These are phyloP conservation scores for Dothideomycetes sp. DNA, from an alignment of 2,329 filamentous ascomycete genomes.

Conservation along the genomic window DNA sequence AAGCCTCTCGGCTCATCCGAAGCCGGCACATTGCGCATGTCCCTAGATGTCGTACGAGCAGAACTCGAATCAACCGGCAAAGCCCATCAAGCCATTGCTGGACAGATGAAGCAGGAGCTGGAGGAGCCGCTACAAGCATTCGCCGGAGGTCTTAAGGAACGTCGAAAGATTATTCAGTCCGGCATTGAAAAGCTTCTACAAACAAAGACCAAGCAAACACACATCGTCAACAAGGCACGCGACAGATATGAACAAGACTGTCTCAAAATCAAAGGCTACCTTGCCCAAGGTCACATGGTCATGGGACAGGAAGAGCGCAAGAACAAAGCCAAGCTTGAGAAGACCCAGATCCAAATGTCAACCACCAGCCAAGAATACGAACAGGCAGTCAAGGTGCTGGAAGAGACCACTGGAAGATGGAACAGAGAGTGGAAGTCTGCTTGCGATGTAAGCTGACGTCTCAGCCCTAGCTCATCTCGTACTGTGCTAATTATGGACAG, in stretches of 20 bases:
- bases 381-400: constrained; percentile 78
- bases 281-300: constrained; percentile 98
- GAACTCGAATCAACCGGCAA: constrained; percentile 93
- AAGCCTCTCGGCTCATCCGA: constrained; percentile 87
- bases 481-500: constrained; percentile 29
- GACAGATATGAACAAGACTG: constrained; percentile 97
- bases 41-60: constrained; percentile 75
- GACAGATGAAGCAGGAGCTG: constrained; percentile 90
- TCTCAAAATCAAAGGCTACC: constrained; percentile 94
- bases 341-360: constrained; percentile 92
- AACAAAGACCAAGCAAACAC: constrained; percentile 83
- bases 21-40: constrained; percentile 68
- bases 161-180: constrained; percentile 89
- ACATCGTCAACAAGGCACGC: constrained; percentile 83
- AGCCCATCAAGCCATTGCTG: constrained; percentile 78
- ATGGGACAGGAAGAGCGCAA: constrained; percentile 99
- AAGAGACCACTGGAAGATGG: constrained; percentile 92
- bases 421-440: constrained; percentile 97
- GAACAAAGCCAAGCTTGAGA: constrained; percentile 97
- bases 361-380: constrained; percentile 91
- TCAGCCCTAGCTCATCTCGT: background rate
- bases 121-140: constrained; percentile 91
- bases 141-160: constrained; percentile 88
- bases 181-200: constrained; percentile 93
- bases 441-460: constrained; percentile 49